Percentiles rank a stretch among this genome's conserved stretches.
phyloP scores from a whole-genome alignment of 164 flowering plant species.

The Dillenia suffruticosa region DNA sequence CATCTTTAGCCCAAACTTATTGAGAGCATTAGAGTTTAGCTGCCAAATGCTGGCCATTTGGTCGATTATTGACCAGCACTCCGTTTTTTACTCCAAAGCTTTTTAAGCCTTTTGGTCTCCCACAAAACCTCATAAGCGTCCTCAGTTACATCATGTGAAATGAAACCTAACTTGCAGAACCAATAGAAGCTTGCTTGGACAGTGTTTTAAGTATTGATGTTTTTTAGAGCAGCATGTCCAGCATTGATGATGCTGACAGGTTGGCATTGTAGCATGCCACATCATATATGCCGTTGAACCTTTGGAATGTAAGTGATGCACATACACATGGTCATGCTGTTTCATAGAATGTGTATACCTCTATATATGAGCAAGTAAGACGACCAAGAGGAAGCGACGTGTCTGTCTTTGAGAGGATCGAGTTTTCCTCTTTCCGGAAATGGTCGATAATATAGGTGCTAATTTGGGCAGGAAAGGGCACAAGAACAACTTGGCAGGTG shows the following conservation, averaged over 20 bases:
- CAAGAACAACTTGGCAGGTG: conserved; percentile 14
- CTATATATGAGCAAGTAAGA: not conserved
- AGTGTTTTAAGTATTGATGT: conserved; percentile 4
- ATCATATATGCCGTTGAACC: conserved; percentile 1
- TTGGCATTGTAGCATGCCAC: conserved; percentile 1
- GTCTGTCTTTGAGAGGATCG: conserved; percentile 34
- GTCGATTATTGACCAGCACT: conserved; percentile 11
- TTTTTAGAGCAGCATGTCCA: not conserved
- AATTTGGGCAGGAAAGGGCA: conserved; percentile 16
- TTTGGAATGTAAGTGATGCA: conserved; percentile 6
- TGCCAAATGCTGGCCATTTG: conserved; percentile 18
- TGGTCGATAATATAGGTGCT: conserved; percentile 28
- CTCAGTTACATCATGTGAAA: conserved; percentile 2
- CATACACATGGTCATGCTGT: conserved; percentile 3
- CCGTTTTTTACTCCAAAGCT: not conserved
- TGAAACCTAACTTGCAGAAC: conserved; percentile 8
- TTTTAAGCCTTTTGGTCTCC: conserved; percentile 6
- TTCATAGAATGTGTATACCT: not conserved
- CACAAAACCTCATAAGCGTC: conserved; percentile 2
- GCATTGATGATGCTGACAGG: not conserved
- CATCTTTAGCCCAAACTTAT: conserved; percentile 15
- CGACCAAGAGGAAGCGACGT: conserved; percentile 15
- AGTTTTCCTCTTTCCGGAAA: conserved; percentile 16
- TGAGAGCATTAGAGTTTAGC: conserved; percentile 21
- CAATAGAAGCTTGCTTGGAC: conserved; percentile 13